phyloP scores from a whole-genome alignment of 2,329 filamentous ascomycete genomes.

The Colletotrichum paranaense region DNA sequence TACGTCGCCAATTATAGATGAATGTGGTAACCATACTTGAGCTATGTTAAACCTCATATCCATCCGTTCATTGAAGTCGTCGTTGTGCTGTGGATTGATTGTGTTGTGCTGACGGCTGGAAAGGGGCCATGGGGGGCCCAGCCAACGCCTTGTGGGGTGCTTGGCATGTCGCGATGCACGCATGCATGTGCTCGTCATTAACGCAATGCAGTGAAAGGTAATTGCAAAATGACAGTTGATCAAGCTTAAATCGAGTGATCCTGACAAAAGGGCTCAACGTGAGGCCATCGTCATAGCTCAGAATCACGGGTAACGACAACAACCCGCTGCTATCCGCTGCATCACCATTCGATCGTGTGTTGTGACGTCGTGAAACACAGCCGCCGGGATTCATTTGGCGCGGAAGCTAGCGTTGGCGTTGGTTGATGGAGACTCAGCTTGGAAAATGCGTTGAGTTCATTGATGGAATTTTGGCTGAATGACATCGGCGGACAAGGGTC shows the following conservation, averaged over 20 bases:
- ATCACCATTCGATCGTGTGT: neutral
- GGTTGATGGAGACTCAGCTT: neutral
- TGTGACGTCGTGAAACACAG: constrained; percentile 12
- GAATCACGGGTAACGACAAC: neutral
- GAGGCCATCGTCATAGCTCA: neutral
- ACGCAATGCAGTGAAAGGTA: neutral
- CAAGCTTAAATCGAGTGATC: neutral
- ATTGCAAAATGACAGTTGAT: neutral
- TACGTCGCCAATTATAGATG: neutral
- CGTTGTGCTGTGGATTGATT: neutral
- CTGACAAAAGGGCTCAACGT: neutral
- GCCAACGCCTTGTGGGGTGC: neutral
- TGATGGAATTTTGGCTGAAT: constrained; percentile 28
- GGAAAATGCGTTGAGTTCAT: constrained; percentile 29
- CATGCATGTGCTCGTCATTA: neutral
- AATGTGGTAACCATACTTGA: neutral
- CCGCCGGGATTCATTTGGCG: neutral
- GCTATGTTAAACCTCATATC: neutral
- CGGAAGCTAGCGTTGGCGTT: neutral
- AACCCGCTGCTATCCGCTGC: neutral
- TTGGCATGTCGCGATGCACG: neutral
- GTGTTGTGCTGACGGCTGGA: neutral
- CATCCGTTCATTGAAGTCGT: neutral
- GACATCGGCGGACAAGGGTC: constrained; percentile 2
- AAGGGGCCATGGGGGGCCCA: neutral